Conservation (phyloP, 1,284 basidiomycete species). For the Ustilago xerochloae region DNA sequence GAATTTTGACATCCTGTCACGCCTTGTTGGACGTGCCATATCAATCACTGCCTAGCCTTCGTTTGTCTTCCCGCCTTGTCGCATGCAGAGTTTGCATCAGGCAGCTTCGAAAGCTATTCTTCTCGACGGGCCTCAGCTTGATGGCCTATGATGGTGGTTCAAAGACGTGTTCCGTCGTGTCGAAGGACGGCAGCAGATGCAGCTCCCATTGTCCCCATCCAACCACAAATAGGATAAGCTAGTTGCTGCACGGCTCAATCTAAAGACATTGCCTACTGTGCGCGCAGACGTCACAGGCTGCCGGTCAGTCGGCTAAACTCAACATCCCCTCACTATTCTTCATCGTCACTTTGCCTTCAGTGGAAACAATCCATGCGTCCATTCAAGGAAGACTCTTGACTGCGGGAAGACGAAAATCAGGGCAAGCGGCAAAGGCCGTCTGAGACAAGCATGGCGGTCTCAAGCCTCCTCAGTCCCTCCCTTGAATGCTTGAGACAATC, state of each 20-base stretch:
- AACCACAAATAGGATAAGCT: too few species aligned
- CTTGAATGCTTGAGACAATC: slow-evolving; percentile 3
- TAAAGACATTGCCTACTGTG: neutral
- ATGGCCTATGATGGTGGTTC: neutral
- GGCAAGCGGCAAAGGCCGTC: slow-evolving; percentile 3
- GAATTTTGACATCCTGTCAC: neutral
- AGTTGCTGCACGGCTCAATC: neutral
- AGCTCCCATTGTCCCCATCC: neutral
- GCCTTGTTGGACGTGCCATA: slow-evolving; percentile 48
- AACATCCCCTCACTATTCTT: slow-evolving; percentile 11
- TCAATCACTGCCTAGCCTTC: slow-evolving; percentile 15
- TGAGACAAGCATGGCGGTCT: slow-evolving; percentile 14
- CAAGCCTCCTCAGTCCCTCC: neutral
- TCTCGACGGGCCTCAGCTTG: too few species aligned
- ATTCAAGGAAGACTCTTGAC: too few species aligned
- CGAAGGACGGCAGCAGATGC: neutral
- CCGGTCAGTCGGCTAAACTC: slow-evolving; percentile 16
- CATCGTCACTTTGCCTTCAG: neutral
- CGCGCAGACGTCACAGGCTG: neutral
- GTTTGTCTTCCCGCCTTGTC: neutral
- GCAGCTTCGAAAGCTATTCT: too few species aligned
- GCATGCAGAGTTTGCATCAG: neutral
- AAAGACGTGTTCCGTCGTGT: neutral
- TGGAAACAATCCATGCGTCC: too few species aligned
- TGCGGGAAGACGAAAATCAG: neutral